Evolutionary conservation across 2,329 filamentous ascomycete genomes (phyloP), one percentile per base, ranked within the genome.

Genomic region (Aureobasidium sp.): DNA sequence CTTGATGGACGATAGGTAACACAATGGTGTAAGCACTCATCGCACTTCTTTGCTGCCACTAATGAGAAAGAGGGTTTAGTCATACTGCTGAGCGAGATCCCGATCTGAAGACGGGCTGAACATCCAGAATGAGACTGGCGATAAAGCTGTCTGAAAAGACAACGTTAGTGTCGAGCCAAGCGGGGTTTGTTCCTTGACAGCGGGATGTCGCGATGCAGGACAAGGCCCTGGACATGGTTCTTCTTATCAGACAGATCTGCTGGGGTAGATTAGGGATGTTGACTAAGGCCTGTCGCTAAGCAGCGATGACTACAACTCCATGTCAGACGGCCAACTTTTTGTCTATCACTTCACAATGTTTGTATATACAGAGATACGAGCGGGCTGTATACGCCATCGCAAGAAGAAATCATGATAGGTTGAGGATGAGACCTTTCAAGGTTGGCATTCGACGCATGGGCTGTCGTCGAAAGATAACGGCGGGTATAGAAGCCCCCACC

Each of bases 251-350:
- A 26, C 17, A 26, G 53, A 46, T 57, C 53, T 36, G 53, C 53
- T 57, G 53, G 53, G 41, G 53, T 57, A 57, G 53, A 57, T 57
- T 47, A 20, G n/a, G n/a, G 37, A 1, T 17, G 42, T 59, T 59
- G 56, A 59, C 56, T 59, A 59, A 59, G 34, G 34, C 23, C 42
- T 15, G 36, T 48, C 20, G 56, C 42, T 59, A 59, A 59, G 56
- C 56, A 50, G 56, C 20, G 23, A 55, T 55, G 51, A 55, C 51
- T 55, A 42, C 36, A 56, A 39, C 5, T 20, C 20, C 23, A 17
- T 52, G 48, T 52, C 50, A 52, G 23, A 23, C 34, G 34, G 5
- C 48, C n/a, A 27, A 29, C 15, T 6, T 8, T 36, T 32, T 15
- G 20, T 52, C n/a, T 2, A 9, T 5, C n/a, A 20, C 17, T 13